Conservation (phyloP, 345 rosid species). For the Eucalyptus pauciflora region DNA sequence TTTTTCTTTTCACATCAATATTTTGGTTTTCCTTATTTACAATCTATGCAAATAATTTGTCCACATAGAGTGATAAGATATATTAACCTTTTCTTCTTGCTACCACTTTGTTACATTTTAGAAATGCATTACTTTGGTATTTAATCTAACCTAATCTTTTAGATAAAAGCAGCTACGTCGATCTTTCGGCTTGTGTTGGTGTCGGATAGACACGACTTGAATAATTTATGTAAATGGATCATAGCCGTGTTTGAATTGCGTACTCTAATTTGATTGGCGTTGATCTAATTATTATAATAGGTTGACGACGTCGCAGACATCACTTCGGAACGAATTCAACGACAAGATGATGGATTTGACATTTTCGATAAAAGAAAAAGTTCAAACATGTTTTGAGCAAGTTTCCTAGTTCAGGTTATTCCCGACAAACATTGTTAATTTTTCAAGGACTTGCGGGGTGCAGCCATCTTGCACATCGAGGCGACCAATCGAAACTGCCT, state of each 20-base stretch:
- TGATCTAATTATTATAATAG: background rate
- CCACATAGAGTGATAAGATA: fast-evolving
- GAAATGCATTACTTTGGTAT: background rate
- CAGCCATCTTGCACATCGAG: background rate
- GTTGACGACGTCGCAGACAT: background rate
- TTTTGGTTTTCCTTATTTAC: background rate
- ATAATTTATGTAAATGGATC: background rate
- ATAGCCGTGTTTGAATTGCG: background rate
- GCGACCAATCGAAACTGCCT: background rate
- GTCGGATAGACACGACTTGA: background rate
- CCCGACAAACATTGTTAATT: background rate
- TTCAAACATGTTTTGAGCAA: fast-evolving
- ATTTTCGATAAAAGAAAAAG: background rate
- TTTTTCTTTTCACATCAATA: background rate
- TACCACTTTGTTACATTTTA: background rate
- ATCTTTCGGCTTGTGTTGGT: background rate
- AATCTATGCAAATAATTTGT: background rate
- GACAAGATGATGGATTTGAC: background rate
- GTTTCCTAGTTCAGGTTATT: background rate
- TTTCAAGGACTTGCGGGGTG: background rate
- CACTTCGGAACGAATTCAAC: fast-evolving
- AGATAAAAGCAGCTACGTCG: background rate
- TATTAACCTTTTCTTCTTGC: background rate
- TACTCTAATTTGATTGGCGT: background rate
- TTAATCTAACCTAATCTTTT: background rate